These are phyloP conservation scores for Rhizophagus clarus DNA, from an alignment of 192 early-diverging fungal genomes.

Conservation along the genomic window DNA sequence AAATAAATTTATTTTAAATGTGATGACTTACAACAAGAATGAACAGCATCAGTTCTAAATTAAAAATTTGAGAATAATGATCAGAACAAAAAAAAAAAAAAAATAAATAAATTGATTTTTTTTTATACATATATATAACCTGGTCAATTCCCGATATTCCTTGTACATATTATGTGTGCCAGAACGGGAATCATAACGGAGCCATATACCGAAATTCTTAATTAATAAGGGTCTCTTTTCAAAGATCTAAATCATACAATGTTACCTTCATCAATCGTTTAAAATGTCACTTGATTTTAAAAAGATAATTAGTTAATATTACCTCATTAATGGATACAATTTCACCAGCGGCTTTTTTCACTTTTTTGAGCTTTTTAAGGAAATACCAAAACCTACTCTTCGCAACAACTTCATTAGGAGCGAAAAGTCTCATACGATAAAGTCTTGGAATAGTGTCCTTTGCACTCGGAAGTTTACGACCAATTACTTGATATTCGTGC, in stretches of 20 bases:
- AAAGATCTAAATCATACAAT: slow-evolving; percentile 67
- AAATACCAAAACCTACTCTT: slow-evolving; percentile 99
- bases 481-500: slow-evolving; percentile 79
- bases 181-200: slow-evolving; percentile 99
- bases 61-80: not conserved
- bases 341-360: slow-evolving; percentile 99
- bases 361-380: slow-evolving; percentile 97
- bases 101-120: too few relatives aligned
- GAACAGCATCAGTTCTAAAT: slow-evolving; percentile 57
- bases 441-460: slow-evolving; percentile 92
- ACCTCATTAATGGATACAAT: slow-evolving; percentile 98
- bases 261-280: not conserved
- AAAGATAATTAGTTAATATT: slow-evolving; percentile 37
- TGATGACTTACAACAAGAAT: slow-evolving; percentile 58
- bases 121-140: slow-evolving; percentile 52
- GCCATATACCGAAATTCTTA: slow-evolving; percentile 99
- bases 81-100: not conserved
- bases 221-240: slow-evolving; percentile 89
- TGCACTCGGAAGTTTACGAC: slow-evolving; percentile 91
- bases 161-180: slow-evolving; percentile 99
- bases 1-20: not conserved
- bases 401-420: slow-evolving; percentile 97
- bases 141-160: slow-evolving; percentile 98
- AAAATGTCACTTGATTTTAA: not conserved
- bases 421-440: slow-evolving; percentile 98